Evolutionary conservation across 2,329 filamentous ascomycete genomes (phyloP).

Genomic region (Aspergillus alliaceus): DNA sequence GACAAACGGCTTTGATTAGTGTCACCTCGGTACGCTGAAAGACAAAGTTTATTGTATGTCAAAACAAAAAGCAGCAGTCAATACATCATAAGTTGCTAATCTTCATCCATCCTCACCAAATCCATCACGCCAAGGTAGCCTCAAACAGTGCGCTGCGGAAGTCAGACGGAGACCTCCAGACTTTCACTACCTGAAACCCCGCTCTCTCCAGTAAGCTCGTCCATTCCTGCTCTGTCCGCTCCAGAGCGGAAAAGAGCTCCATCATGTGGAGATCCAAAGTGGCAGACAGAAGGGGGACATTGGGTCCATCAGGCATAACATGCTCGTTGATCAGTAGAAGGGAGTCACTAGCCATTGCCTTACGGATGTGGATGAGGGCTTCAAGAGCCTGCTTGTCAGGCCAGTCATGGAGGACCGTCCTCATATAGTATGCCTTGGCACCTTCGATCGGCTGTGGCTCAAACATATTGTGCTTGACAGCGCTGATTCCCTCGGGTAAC

Average conservation of each 20-base stretch:
- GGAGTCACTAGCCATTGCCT: background rate
- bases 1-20: too few relatives aligned
- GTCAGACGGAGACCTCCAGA: background rate
- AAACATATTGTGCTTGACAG: background rate
- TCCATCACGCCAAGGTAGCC: background rate
- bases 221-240: background rate
- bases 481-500: background rate
- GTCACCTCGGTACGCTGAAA: too few relatives aligned
- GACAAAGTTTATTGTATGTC: too few relatives aligned
- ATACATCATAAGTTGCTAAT: too few relatives aligned
- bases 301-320: background rate
- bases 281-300: background rate
- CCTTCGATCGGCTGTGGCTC: background rate
- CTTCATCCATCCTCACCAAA: too few relatives aligned
- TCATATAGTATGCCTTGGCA: background rate
- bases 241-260: background rate
- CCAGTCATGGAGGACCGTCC: background rate
- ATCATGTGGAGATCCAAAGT: background rate
- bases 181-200: background rate
- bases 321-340: background rate
- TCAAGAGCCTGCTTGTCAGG: background rate
- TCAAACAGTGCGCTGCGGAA: background rate
- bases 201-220: background rate
- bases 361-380: background rate
- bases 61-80: too few relatives aligned